Percentiles rank a stretch among this genome's conserved stretches.
Evolutionary conservation across 306 rosid genomes (phyloP).

Genomic region (Sicyos edulis): DNA sequence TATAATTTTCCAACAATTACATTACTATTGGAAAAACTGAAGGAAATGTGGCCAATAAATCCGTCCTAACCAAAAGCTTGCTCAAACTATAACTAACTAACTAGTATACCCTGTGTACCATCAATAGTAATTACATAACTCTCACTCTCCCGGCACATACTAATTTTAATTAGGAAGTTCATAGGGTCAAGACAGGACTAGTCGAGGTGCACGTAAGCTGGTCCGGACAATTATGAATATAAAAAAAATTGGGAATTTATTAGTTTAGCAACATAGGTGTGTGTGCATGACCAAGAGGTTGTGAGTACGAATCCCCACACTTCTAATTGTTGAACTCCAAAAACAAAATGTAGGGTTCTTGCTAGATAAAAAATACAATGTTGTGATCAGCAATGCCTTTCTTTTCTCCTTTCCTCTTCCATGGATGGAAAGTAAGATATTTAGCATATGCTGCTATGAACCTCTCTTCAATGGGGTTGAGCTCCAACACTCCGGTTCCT

Average conservation of each 20-base stretch:
- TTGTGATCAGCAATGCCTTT: background rate
- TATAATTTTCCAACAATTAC: background rate
- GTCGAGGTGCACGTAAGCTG: too few relatives aligned
- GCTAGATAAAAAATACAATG: background rate
- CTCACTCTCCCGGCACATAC: background rate
- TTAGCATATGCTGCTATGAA: background rate
- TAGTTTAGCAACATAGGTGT: too few relatives aligned
- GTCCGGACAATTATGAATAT: too few relatives aligned
- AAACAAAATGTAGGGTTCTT: background rate
- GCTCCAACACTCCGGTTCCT: background rate
- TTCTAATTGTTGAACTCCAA: too few relatives aligned
- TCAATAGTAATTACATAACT: too few relatives aligned
- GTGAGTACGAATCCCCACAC: too few relatives aligned
- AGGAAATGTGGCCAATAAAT: too few relatives aligned
- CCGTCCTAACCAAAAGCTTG: background rate
- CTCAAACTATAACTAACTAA: background rate
- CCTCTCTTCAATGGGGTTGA: background rate
- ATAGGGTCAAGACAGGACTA: too few relatives aligned
- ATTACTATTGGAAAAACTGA: background rate
- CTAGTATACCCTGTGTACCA: background rate
- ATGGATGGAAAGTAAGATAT: background rate
- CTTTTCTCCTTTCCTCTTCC: conserved; percentile 2
- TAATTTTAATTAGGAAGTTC: too few relatives aligned
- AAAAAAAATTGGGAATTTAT: too few relatives aligned
- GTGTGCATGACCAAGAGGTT: too few relatives aligned